Evolutionary conservation across 495 filamentous ascomycete species (phyloP).

Genomic region (Chaetomidium leptoderma): DNA sequence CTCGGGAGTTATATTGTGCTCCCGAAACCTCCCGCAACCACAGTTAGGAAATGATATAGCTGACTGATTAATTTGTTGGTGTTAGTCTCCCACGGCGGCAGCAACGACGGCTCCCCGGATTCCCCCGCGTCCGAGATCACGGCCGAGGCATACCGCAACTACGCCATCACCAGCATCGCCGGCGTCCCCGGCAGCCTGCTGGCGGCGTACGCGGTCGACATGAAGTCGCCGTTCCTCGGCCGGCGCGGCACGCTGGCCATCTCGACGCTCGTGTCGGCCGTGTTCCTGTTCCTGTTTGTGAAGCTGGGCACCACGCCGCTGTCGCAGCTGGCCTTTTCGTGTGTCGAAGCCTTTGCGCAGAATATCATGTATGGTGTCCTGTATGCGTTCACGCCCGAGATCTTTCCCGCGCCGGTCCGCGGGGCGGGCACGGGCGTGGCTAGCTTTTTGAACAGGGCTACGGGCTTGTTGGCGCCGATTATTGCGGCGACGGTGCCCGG

Average conservation of each 20-base stretch:
- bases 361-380: conserved; percentile 87
- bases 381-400: conserved; percentile 80
- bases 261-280: conserved; percentile 64
- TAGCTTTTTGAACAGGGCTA: conserved; percentile 66
- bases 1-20: no score
- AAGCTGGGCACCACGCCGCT: conserved; percentile 56
- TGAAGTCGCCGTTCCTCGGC: conserved; percentile 58
- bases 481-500: conserved; percentile 68
- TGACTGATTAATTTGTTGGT: no score
- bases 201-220: conserved; percentile 66
- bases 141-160: conserved; percentile 60
- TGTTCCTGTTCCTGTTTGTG: conserved; percentile 63
- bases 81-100: conserved; percentile 63
- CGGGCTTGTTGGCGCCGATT: conserved; percentile 71
- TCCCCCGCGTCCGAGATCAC: conserved; percentile 24
- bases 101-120: neutral
- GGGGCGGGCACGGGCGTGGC: conserved; percentile 76
- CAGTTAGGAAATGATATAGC: no score
- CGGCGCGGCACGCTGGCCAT: conserved; percentile 67
- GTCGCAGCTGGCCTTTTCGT: conserved; percentile 67
- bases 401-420: conserved; percentile 73
- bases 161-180: conserved; percentile 66
- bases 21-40: no score
- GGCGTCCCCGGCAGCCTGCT: conserved; percentile 71
- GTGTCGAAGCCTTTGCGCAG: conserved; percentile 67